Percentiles rank a stretch among this genome's conserved stretches.
Conservation (phyloP, 805 yeast genomes). For the Sugiyamaella qingdaonensis region DNA sequence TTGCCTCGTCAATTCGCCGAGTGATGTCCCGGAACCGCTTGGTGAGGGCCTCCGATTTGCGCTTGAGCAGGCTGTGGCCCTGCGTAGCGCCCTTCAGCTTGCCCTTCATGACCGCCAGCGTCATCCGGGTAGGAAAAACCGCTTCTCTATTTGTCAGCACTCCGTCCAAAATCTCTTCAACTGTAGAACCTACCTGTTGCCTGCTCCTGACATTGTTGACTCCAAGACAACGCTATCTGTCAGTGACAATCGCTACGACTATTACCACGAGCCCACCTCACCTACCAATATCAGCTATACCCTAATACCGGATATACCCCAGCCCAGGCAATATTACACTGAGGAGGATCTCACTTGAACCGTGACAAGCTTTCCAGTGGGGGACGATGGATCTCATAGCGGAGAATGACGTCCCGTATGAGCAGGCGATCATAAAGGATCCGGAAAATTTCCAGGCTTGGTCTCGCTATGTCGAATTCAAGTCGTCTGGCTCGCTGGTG, state of each 20-base stretch:
- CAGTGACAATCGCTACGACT: too few relatives aligned
- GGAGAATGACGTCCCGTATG: slow-evolving; percentile 35
- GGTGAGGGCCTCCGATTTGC: slow-evolving; percentile 96
- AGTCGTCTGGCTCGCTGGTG: slow-evolving; percentile 24
- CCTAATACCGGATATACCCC: background rate
- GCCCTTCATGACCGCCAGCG: slow-evolving; percentile 88
- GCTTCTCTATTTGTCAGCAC: slow-evolving; percentile 60
- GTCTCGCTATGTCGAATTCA: slow-evolving; percentile 38
- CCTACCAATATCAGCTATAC: background rate
- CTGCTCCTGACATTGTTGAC: slow-evolving; percentile 57
- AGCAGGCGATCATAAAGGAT: slow-evolving; percentile 40
- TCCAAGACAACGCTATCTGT: background rate
- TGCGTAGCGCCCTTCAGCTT: slow-evolving; percentile 96
- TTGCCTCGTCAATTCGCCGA: slow-evolving; percentile 87
- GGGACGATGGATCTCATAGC: slow-evolving; percentile 3
- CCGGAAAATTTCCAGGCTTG: slow-evolving; percentile 37
- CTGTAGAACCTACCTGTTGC: slow-evolving; percentile 41
- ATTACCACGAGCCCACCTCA: too few relatives aligned
- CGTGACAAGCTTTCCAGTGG: background rate
- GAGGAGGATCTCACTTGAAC: background rate
- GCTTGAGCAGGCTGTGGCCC: slow-evolving; percentile 87
- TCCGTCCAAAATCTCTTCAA: background rate
- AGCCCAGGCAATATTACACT: background rate
- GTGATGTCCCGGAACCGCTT: slow-evolving; percentile 95
- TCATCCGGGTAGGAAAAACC: slow-evolving; percentile 97